Conservation (phyloP, 2,329 filamentous ascomycete species). For the Pseudogymnoascus sp. region DNA sequence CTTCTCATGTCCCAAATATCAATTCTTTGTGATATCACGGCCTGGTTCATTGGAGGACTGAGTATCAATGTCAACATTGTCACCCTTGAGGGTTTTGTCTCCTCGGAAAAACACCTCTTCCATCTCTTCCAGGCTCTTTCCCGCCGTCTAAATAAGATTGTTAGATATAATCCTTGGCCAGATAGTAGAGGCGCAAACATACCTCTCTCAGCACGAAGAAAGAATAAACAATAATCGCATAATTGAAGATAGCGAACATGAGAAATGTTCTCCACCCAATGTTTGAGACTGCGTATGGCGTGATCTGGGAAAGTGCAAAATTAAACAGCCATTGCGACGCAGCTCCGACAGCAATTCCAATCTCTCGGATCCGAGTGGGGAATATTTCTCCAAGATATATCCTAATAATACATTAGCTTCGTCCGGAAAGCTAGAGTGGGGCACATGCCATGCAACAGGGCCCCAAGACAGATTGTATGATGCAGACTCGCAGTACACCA, state of each 20-base stretch:
- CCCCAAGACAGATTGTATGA: slow-evolving; percentile 44
- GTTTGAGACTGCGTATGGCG: slow-evolving; percentile 43
- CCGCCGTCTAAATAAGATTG: neutral
- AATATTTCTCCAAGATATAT: slow-evolving; percentile 36
- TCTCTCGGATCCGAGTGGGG: slow-evolving; percentile 42
- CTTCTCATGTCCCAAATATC: neutral
- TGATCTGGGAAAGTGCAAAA: slow-evolving; percentile 43
- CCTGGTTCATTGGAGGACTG: neutral
- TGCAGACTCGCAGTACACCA: slow-evolving; percentile 42
- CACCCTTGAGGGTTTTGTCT: slow-evolving; percentile 82
- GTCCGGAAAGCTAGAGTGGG: slow-evolving; percentile 29
- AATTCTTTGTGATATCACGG: neutral
- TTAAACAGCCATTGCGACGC: slow-evolving; percentile 46
- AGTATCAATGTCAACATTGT: slow-evolving; percentile 84
- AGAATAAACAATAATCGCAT: slow-evolving; percentile 36
- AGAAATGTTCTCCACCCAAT: slow-evolving; percentile 41
- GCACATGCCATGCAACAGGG: slow-evolving; percentile 44
- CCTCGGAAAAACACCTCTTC: neutral
- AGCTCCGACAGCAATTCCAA: slow-evolving; percentile 43
- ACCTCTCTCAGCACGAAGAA: slow-evolving; percentile 51
- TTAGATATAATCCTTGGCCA: neutral
- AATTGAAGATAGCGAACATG: slow-evolving; percentile 39
- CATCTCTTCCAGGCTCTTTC: slow-evolving; percentile 1
- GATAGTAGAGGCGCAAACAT: neutral
- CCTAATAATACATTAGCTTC: neutral